phyloP scores from a whole-genome alignment of 2,329 filamentous ascomycete genomes.

The Chrysoporthe deuterocubensis region DNA sequence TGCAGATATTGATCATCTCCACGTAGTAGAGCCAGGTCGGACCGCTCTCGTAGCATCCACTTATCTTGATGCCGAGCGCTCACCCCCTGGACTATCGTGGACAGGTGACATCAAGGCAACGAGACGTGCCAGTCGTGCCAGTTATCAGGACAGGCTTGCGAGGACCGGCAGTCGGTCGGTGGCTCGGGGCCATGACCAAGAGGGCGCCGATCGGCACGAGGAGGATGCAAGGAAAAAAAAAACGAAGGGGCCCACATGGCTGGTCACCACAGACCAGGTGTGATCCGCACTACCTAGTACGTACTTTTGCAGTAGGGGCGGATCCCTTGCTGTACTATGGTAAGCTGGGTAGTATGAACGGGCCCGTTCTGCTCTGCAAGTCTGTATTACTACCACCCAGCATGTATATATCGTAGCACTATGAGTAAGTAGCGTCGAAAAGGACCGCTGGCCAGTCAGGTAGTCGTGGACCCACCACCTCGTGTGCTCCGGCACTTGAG shows the following conservation, averaged over 20 bases:
- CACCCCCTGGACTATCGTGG: background rate
- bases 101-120: background rate
- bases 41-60: background rate
- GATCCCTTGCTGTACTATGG: background rate
- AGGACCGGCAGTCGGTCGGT: constrained; percentile 3
- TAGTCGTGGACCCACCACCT: background rate
- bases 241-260: background rate
- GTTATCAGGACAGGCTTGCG: background rate
- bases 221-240: background rate
- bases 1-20: constrained; percentile 1
- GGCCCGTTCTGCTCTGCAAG: background rate
- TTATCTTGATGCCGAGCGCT: background rate
- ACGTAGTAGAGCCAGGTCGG: no score
- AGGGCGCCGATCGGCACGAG: background rate
- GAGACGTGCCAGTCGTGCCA: background rate
- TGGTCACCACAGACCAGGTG: background rate
- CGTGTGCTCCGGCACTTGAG: constrained; percentile 20
- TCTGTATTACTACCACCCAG: background rate
- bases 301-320: background rate
- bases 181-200: background rate
- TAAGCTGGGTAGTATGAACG: background rate
- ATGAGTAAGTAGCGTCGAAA: background rate
- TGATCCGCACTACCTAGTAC: background rate
- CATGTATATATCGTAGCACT: no score
- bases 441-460: background rate